Evolutionary conservation across 2,329 filamentous ascomycete genomes (phyloP).

Genomic region (Anthostomella pinea): DNA sequence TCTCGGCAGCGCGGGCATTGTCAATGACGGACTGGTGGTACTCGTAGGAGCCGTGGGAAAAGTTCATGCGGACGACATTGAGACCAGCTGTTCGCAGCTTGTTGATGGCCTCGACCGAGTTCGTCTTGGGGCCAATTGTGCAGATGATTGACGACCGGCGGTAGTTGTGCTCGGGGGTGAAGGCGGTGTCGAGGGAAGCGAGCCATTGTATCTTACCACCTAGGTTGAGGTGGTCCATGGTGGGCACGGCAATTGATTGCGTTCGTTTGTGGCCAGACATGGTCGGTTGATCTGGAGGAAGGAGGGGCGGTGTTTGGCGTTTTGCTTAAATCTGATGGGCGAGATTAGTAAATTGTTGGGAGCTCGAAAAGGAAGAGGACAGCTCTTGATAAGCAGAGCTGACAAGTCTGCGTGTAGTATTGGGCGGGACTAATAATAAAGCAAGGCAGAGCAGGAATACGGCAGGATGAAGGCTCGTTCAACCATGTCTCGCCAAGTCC

Average conservation of each 20-base stretch:
- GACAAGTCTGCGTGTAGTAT: no score
- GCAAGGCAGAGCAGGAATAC: background rate
- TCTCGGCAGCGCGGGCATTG: slow-evolving; percentile 85
- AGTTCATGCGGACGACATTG: slow-evolving; percentile 99
- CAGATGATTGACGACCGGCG: slow-evolving; percentile 97
- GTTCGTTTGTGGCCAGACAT: slow-evolving; percentile 19
- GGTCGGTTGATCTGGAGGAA: slow-evolving; percentile 1
- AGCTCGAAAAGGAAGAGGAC: no score
- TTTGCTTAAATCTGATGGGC: slow-evolving; percentile 1
- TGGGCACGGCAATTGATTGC: slow-evolving; percentile 53
- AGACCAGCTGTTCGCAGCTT: slow-evolving; percentile 84
- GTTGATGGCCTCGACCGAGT: slow-evolving; percentile 96
- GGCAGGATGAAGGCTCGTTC: background rate
- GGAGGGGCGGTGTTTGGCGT: background rate
- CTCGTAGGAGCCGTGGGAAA: slow-evolving; percentile 81
- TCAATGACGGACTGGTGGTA: slow-evolving; percentile 99
- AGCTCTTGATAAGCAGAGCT: no score
- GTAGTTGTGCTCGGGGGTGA: slow-evolving; percentile 82
- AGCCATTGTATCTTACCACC: slow-evolving; percentile 68
- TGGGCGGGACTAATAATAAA: background rate
- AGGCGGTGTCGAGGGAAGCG: slow-evolving; percentile 79
- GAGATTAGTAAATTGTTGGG: background rate
- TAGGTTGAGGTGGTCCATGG: slow-evolving; percentile 82
- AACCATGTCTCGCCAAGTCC: background rate
- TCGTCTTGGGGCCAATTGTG: slow-evolving; percentile 99